Percentiles rank a stretch among this genome's conserved stretches.
Evolutionary conservation across 2,329 filamentous ascomycete species (phyloP).

Genomic region (Neofusicoccum umdonicola): DNA sequence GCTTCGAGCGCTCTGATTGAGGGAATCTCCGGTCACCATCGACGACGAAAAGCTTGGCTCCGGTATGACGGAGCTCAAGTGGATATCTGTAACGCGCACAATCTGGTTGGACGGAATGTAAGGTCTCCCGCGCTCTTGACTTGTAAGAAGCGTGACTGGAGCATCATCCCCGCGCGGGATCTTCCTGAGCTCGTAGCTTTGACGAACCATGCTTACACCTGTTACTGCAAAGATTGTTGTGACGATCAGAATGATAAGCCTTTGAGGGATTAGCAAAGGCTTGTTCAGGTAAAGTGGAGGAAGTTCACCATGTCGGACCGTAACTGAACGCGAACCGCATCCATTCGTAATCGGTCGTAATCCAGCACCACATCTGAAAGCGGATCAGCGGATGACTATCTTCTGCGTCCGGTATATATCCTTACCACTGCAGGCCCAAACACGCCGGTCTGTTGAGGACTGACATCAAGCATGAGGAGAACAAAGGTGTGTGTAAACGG

Average conservation of each 20-base stretch:
- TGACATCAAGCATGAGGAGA: slow-evolving; percentile 63
- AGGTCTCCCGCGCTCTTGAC: slow-evolving; percentile 45
- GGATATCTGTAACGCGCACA: slow-evolving; percentile 58
- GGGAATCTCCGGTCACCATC: not conserved
- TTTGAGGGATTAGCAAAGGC: not conserved
- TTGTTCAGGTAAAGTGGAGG: not conserved
- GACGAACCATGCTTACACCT: not conserved
- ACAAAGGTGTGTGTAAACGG: slow-evolving; percentile 68
- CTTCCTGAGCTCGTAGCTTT: not conserved
- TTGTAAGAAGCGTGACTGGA: slow-evolving; percentile 5
- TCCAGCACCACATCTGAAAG: slow-evolving; percentile 73
- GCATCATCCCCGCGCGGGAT: not conserved
- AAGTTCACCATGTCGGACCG: slow-evolving; percentile 61
- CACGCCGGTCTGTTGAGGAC: slow-evolving; percentile 51
- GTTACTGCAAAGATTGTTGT: not conserved
- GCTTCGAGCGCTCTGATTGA: too few species aligned
- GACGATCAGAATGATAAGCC: not conserved
- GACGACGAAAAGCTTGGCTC: not conserved
- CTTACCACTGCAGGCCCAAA: slow-evolving; percentile 68
- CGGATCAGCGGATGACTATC: not conserved
- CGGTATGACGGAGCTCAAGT: slow-evolving; percentile 45
- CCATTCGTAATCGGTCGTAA: slow-evolving; percentile 64
- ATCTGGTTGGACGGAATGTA: slow-evolving; percentile 45
- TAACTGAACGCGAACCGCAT: slow-evolving; percentile 76
- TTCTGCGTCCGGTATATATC: not conserved